Conservation (phyloP, 1,139 yeast species). For the Diutina catenulata region DNA sequence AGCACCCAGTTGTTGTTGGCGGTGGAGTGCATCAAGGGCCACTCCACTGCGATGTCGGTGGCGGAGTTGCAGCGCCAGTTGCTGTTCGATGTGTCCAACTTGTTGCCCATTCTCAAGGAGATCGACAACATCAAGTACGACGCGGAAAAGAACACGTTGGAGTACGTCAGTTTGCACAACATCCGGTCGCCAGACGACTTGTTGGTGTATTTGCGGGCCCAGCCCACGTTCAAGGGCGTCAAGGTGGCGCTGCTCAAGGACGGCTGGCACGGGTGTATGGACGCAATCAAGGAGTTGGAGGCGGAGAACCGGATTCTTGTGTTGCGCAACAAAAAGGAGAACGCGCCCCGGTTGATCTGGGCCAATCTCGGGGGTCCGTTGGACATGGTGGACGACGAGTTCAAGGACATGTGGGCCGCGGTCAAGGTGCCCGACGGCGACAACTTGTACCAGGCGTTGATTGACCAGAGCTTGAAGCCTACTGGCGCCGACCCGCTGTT, state of each 20-base stretch:
- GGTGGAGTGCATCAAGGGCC: slow-evolving; percentile 67
- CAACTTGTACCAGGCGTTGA: slow-evolving; percentile 65
- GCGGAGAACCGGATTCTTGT: slow-evolving; percentile 68
- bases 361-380: slow-evolving; percentile 69
- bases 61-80: slow-evolving; percentile 50
- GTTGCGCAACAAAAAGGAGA: slow-evolving; percentile 82
- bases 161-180: slow-evolving; percentile 81
- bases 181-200: slow-evolving; percentile 74
- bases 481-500: slow-evolving; percentile 95
- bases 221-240: slow-evolving; percentile 80
- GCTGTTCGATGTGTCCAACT: slow-evolving; percentile 27
- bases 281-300: slow-evolving; percentile 68
- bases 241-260: slow-evolving; percentile 84
- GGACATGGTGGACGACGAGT: slow-evolving; percentile 72
- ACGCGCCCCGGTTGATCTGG: slow-evolving; percentile 86
- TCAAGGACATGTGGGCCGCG: slow-evolving; percentile 66
- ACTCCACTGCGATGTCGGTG: slow-evolving; percentile 59
- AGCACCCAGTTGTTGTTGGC: slow-evolving; percentile 80
- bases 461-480: slow-evolving; percentile 84
- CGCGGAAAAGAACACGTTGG: slow-evolving; percentile 50
- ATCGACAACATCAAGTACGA: slow-evolving; percentile 66
- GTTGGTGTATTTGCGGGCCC: slow-evolving; percentile 60
- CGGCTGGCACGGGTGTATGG: slow-evolving; percentile 93
- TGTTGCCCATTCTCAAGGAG: slow-evolving; percentile 60
- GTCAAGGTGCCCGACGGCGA: slow-evolving; percentile 74